These are phyloP conservation scores for Paecilomyces fulvus DNA, from an alignment of 2,329 filamentous ascomycete species.

Conservation along the genomic window DNA sequence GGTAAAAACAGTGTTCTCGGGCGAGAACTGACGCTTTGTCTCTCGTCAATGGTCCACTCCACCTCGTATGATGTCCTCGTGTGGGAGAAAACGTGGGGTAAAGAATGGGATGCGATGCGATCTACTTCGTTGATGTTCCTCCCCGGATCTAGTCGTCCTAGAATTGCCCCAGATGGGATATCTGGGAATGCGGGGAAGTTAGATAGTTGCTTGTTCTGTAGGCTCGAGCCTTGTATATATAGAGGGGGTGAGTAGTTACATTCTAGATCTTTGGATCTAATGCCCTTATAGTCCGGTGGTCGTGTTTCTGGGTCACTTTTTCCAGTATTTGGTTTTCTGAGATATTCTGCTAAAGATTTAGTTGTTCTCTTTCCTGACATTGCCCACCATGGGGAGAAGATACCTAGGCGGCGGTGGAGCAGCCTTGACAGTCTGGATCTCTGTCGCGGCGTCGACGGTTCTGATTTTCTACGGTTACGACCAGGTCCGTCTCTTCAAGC, in stretches of 20 bases:
- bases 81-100: neutral
- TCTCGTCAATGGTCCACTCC: too few relatives aligned
- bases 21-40: too few relatives aligned
- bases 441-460: conserved; percentile 42
- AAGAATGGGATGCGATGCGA: neutral
- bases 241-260: too few relatives aligned
- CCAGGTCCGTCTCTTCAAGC: conserved; percentile 18
- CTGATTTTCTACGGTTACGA: conserved; percentile 44
- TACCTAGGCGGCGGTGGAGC: conserved; percentile 46
- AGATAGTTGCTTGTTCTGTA: neutral
- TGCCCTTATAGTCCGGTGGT: too few relatives aligned
- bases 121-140: neutral
- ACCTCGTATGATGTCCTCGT: too few relatives aligned
- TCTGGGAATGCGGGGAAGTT: neutral
- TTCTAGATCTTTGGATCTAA: too few relatives aligned
- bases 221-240: neutral
- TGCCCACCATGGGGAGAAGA: conserved; percentile 32
- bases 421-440: conserved; percentile 45
- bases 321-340: neutral
- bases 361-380: neutral
- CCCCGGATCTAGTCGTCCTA: neutral
- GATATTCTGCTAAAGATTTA: neutral
- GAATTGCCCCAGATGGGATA: neutral
- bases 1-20: too few relatives aligned
- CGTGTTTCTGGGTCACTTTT: neutral